These are phyloP conservation scores for Teratosphaeria pseudoeucalypti DNA, from an alignment of 2,329 filamentous ascomycete genomes.

Conservation along the genomic window DNA sequence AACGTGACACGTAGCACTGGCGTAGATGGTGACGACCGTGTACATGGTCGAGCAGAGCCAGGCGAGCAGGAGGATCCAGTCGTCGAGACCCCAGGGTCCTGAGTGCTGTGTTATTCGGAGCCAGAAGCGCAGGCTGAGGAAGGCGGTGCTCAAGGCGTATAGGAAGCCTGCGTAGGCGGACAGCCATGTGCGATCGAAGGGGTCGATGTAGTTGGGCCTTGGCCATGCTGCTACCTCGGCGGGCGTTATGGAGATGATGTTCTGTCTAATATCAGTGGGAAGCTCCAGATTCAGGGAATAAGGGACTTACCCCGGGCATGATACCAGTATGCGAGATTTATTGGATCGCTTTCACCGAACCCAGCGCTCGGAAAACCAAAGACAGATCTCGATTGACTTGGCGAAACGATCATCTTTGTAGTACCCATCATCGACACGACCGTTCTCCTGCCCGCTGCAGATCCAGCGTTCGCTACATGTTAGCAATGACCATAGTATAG, in stretches of 20 bases:
- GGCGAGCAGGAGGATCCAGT: slow-evolving; percentile 13
- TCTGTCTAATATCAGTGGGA: not conserved
- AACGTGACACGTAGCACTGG: slow-evolving; percentile 18
- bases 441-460: not conserved
- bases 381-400: not conserved
- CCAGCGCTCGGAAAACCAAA: not conserved
- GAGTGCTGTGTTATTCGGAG: slow-evolving; percentile 19
- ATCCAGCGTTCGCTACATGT: not conserved
- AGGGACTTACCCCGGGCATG: not conserved
- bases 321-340: not conserved
- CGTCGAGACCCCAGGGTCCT: slow-evolving; percentile 23
- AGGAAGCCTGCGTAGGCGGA: slow-evolving; percentile 20
- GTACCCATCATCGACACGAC: not conserved
- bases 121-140: slow-evolving; percentile 19
- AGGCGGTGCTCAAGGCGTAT: slow-evolving; percentile 15
- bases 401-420: not conserved
- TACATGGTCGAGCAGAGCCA: slow-evolving; percentile 16
- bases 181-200: slow-evolving; percentile 23
- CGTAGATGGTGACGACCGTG: slow-evolving; percentile 12
- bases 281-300: not conserved
- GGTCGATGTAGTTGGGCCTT: slow-evolving; percentile 20
- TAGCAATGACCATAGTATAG: not conserved
- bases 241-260: slow-evolving; percentile 18
- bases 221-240: slow-evolving; percentile 24
- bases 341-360: not conserved